Percentiles rank a stretch among this genome's conserved stretches.
Conservation (phyloP, 139 green algal species). For the Chlorella sp. region DNA sequence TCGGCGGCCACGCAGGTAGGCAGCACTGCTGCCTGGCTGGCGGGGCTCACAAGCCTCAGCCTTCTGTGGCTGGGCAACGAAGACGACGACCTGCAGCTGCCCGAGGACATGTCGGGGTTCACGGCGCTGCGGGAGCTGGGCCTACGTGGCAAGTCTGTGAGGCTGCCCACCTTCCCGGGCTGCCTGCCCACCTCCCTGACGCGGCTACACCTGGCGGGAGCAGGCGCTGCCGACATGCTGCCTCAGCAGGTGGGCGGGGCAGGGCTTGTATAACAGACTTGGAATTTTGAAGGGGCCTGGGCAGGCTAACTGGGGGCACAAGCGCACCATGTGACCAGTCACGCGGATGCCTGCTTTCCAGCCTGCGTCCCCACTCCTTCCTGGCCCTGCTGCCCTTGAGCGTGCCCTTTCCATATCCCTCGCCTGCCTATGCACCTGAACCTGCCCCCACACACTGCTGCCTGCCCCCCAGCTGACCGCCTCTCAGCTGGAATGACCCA, state of each 20-base stretch:
- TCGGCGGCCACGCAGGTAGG: background rate
- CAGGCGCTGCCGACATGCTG: background rate
- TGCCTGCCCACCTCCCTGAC: background rate
- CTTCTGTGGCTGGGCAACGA: conserved; percentile 4
- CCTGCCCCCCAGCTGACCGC: background rate
- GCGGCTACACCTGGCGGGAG: background rate
- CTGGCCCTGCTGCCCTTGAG: no score
- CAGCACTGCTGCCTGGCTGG: background rate
- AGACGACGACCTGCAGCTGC: background rate
- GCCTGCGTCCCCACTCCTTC: no score
- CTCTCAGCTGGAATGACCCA: background rate
- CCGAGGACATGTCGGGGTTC: background rate
- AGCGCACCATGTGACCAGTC: background rate
- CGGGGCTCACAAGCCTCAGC: background rate
- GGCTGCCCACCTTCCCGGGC: no score
- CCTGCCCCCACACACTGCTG: background rate
- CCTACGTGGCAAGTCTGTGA: background rate
- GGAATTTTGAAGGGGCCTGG: background rate
- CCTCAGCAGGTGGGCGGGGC: background rate
- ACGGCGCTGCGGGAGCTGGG: background rate
- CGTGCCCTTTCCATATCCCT: background rate
- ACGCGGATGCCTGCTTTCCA: no score
- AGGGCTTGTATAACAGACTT: no score
- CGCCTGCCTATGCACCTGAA: background rate
- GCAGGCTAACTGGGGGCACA: background rate